Evolutionary conservation across 78 protist genomes (phyloP).

Genomic region (Dictyostelium citrinum): DNA sequence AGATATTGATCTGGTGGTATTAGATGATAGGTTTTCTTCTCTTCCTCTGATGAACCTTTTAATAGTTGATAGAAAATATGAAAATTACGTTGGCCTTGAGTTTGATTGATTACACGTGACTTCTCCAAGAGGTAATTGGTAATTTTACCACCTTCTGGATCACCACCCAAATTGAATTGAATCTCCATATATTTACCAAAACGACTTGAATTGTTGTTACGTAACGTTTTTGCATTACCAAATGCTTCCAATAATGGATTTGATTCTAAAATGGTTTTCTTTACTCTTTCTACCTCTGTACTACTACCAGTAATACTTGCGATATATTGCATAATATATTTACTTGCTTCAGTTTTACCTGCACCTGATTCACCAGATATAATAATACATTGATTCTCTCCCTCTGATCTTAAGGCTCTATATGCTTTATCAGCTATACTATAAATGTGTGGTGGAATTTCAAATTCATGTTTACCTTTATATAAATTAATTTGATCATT

Average conservation of each 20-base stretch:
- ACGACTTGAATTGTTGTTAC: constrained; percentile 96
- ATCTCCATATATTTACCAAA: constrained; percentile 87
- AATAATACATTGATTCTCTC: constrained; percentile 82
- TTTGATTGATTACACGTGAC: constrained; percentile 90
- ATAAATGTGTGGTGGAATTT: constrained; percentile 92
- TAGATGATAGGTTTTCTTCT: neutral
- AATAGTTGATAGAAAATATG: constrained; percentile 94
- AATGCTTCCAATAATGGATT: constrained; percentile 92
- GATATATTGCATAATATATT: constrained; percentile 80
- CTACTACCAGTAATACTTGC: constrained; percentile 78
- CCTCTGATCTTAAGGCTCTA: constrained; percentile 50
- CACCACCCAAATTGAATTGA: constrained; percentile 70
- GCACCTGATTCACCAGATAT: constrained; percentile 88
- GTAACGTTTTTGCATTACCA: constrained; percentile 97
- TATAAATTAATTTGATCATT: constrained; percentile 62
- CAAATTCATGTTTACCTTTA: constrained; percentile 78
- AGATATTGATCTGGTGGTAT: constrained; percentile 54
- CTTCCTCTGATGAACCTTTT: constrained; percentile 69
- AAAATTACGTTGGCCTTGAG: constrained; percentile 89
- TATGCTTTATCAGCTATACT: constrained; percentile 75
- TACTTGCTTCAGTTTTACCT: constrained; percentile 82
- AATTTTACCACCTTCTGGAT: constrained; percentile 92
- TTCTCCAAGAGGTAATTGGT: constrained; percentile 86
- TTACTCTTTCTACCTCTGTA: constrained; percentile 91
- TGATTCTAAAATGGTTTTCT: constrained; percentile 72